A percentile compares a stretch with the other conserved stretches of the same genome.
Conservation (phyloP, 305 asterid species). For the Fraxinus greggii region DNA sequence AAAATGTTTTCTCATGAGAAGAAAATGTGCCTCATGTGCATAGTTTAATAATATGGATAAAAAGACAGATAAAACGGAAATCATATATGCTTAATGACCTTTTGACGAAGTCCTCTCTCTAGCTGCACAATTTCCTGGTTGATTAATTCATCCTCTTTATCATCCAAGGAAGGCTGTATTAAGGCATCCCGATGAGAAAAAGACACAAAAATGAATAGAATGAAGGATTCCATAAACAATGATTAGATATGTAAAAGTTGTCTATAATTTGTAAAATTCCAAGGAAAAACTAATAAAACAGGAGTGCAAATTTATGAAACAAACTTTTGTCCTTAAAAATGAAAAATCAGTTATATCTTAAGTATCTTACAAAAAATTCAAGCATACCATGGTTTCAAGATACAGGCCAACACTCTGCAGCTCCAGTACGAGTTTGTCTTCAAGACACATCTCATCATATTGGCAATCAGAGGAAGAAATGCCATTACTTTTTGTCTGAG, state of each 20-base stretch:
- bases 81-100: conserved; percentile 43
- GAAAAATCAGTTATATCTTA: not conserved
- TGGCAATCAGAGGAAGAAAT: conserved; percentile 52
- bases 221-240: not conserved
- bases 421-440: conserved; percentile 74
- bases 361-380: conserved; percentile 20
- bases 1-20: not conserved
- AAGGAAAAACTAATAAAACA: not conserved
- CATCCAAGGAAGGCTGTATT: conserved; percentile 76
- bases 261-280: conserved; percentile 12
- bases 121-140: conserved; percentile 66
- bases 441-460: conserved; percentile 65
- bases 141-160: conserved; percentile 71
- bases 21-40: not conserved
- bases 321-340: conserved; percentile 7
- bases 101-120: conserved; percentile 56
- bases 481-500: conserved; percentile 34
- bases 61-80: conserved; percentile 2
- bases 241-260: not conserved
- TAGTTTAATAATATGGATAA: not conserved
- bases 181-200: not conserved
- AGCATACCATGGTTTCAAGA: conserved; percentile 82
- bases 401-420: conserved; percentile 73
- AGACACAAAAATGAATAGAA: not conserved
- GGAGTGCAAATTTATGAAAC: not conserved